Base-by-base conservation (phyloP, 169 alveolate genomes). In the Perkinsus olseni region DNA sequence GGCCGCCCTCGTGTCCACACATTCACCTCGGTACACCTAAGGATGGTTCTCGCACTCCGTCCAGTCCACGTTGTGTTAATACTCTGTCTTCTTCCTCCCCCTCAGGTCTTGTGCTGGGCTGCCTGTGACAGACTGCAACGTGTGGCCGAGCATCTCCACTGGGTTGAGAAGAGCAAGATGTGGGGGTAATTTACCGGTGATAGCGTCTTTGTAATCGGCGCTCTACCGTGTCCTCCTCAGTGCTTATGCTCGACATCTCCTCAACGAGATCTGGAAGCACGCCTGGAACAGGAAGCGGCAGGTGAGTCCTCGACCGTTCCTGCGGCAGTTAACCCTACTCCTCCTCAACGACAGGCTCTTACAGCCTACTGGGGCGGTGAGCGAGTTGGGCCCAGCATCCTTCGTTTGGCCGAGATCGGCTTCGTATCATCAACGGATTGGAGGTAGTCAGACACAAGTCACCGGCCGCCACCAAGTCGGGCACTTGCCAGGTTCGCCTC, bases 281-380 rank as follows among this genome's bases (percentile, higher is more conserved):
- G 82, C 82, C 82, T 62, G 82, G 82, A 62, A 62, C 82, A 62
- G 82, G 82, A 62, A 62, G 82, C 82, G 82, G 82, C 82, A 62
- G 82, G 82, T 62, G 17, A 0, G 82, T 40, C 11, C 3, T 40
- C 11, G 11, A 3, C 50, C 3, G 21, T 40, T 6, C 50, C 21
- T 11, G n/a, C n/a, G n/a, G n/a, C n/a, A n/a, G n/a, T n/a, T n/a
- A n/a, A n/a, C n/a, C n/a, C n/a, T n/a, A n/a, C n/a, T n/a, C n/a
- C n/a, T n/a, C n/a, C n/a, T n/a, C n/a, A n/a, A n/a, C n/a, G n/a
- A n/a, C 31, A 62, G 82, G 82, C 82, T 21, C 82, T 62, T 0
- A 62, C 82, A 3, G 82, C 82, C 13, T 62, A 62, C 82, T 62
- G 82, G 82, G 82, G 82, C 17, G 82, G 82, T 4, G 82, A 62